A percentile compares a stretch with the other conserved stretches of the same genome.
phyloP scores from a whole-genome alignment of 176 grass and related monocot genomes.

The Triticum urartu region DNA sequence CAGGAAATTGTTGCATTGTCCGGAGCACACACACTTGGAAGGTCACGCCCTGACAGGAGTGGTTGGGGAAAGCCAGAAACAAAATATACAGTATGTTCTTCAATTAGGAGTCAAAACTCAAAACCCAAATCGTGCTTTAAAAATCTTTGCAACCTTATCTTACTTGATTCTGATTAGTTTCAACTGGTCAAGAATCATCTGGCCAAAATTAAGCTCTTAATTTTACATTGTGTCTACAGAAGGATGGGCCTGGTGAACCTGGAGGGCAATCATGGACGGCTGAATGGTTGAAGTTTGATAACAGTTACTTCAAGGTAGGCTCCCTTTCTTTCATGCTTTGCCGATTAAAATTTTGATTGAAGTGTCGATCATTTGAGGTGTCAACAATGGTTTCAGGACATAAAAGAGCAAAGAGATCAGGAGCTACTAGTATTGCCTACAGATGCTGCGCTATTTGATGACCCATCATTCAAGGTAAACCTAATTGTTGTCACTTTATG shows the following conservation, averaged over 20 bases:
- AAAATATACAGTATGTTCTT: constrained; percentile 81
- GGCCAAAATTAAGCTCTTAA: neutral
- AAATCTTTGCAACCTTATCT: neutral
- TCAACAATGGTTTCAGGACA: constrained; percentile 63
- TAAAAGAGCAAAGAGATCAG: constrained; percentile 74
- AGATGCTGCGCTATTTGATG: constrained; percentile 86
- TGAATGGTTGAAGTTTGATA: constrained; percentile 97
- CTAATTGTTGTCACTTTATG: neutral
- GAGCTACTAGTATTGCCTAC: constrained; percentile 89
- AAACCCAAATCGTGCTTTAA: neutral
- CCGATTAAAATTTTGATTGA: neutral
- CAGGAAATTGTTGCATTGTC: constrained; percentile 94
- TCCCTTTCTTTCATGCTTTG: constrained; percentile 23
- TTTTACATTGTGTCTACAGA: constrained; percentile 48
- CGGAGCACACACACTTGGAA: constrained; percentile 92
- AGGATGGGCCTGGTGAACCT: constrained; percentile 92
- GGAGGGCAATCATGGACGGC: constrained; percentile 96
- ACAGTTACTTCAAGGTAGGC: constrained; percentile 83
- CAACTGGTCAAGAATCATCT: neutral
- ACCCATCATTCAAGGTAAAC: constrained; percentile 82
- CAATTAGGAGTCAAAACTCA: neutral
- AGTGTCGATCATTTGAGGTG: constrained; percentile 6
- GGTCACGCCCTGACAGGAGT: constrained; percentile 74
- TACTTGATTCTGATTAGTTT: neutral
- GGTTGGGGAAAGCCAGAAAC: constrained; percentile 98